Percentiles rank a stretch among this genome's conserved stretches.
Conservation (phyloP, 805 yeast species). For the Saccharomycopsis sp. region DNA sequence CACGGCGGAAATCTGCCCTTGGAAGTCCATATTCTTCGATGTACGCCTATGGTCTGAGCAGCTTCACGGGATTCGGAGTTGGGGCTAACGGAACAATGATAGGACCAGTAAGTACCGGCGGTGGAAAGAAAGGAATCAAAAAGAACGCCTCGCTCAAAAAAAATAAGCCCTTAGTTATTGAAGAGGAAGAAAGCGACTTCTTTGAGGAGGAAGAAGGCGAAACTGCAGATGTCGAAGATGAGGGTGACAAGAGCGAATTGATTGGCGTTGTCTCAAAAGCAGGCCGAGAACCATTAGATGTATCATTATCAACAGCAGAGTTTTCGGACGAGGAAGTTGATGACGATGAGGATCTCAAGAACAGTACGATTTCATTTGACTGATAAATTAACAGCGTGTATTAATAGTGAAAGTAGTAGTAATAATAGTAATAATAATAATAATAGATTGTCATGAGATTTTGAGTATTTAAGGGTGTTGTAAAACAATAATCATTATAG, state of each 20-base stretch:
- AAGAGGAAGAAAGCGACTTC: conserved; percentile 5
- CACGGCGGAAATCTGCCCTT: conserved; percentile 17
- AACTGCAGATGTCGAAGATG: background rate
- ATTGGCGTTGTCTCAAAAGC: background rate
- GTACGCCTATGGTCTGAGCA: background rate
- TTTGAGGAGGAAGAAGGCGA: background rate
- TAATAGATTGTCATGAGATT: no score
- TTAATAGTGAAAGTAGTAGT: no score
- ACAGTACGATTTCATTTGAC: background rate
- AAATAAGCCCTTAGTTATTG: background rate
- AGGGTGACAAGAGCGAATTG: background rate
- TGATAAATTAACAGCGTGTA: no score
- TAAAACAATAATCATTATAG: no score
- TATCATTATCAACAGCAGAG: background rate
- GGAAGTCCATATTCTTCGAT: conserved; percentile 16
- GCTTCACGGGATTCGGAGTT: background rate
- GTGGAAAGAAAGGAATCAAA: background rate
- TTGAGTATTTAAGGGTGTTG: no score
- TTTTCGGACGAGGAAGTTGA: background rate
- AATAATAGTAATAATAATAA: no score
- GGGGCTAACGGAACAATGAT: background rate
- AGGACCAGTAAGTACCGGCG: background rate
- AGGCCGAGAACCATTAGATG: background rate
- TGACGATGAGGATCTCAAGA: background rate
- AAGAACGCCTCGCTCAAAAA: background rate